Evolutionary conservation across 129 eudicot species (phyloP).

Genomic region (Ambrosia trifida): DNA sequence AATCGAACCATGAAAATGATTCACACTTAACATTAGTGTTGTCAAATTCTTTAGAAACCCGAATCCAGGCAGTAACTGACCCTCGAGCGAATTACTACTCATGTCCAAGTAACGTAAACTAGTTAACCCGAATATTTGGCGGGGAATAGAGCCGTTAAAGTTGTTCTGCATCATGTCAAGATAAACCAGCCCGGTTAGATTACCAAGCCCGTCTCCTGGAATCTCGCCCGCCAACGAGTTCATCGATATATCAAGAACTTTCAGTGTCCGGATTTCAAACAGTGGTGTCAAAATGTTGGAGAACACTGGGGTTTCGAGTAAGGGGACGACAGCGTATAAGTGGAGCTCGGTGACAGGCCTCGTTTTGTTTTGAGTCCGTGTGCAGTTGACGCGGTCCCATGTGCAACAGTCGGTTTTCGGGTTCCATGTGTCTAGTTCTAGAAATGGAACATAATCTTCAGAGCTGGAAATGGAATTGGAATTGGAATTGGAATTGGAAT

Average conservation of each 20-base stretch:
- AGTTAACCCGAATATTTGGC: slow-evolving; percentile 32
- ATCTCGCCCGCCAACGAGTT: slow-evolving; percentile 43
- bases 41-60: slow-evolving; percentile 34
- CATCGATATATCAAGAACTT: slow-evolving; percentile 44
- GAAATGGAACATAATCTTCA: slow-evolving; percentile 27
- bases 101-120: slow-evolving; percentile 43
- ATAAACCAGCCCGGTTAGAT: slow-evolving; percentile 45
- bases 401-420: slow-evolving; percentile 46
- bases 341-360: slow-evolving; percentile 32
- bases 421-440: slow-evolving; percentile 46
- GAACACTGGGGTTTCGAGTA: slow-evolving; percentile 4
- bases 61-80: slow-evolving; percentile 33
- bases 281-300: slow-evolving; percentile 43
- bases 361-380: slow-evolving; percentile 4
- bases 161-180: slow-evolving; percentile 53
- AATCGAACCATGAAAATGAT: slow-evolving; percentile 38
- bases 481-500: slow-evolving; percentile 39
- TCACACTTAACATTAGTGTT: slow-evolving; percentile 32
- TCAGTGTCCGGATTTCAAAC: slow-evolving; percentile 37
- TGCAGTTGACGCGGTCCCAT: slow-evolving; percentile 52
- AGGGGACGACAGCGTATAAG: slow-evolving; percentile 31
- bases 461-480: slow-evolving; percentile 43
- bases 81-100: slow-evolving; percentile 42
- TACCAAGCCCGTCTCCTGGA: slow-evolving; percentile 40
- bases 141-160: slow-evolving; percentile 48